These are phyloP conservation scores for Auxenochlorella pyrenoidosa DNA, from an alignment of 139 green algal species.

Conservation along the genomic window DNA sequence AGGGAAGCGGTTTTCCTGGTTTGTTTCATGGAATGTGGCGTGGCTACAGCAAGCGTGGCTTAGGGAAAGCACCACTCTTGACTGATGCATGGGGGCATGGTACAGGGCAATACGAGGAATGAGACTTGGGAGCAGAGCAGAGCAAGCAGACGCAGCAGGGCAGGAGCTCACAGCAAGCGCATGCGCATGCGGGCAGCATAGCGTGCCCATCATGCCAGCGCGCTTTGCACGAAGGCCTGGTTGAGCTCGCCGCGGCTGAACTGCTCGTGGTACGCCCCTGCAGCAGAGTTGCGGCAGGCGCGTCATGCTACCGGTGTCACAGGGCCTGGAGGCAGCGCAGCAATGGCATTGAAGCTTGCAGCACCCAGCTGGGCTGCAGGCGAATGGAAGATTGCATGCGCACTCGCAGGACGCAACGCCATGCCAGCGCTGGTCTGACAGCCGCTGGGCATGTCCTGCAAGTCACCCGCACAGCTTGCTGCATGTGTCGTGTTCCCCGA, in stretches of 20 bases:
- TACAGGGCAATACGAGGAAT: no score
- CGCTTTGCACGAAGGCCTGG: constrained; percentile 23
- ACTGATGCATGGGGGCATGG: no score
- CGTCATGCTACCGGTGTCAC: background rate
- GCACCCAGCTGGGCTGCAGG: background rate
- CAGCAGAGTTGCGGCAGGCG: background rate
- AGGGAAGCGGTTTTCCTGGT: no score
- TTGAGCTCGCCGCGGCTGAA: constrained; percentile 30
- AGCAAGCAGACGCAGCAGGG: no score
- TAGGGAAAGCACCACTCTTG: no score
- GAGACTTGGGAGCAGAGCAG: no score
- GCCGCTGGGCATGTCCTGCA: background rate
- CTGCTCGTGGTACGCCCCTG: background rate
- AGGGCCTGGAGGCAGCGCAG: no score
- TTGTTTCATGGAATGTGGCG: no score
- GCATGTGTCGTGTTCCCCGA: no score
- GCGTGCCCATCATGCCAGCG: background rate
- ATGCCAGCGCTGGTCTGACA: background rate
- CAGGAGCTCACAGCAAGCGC: background rate
- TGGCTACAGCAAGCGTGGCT: no score
- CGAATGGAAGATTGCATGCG: background rate
- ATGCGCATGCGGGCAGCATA: background rate
- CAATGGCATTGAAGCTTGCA: no score
- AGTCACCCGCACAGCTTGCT: background rate
- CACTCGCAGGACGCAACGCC: background rate